Percentiles rank a stretch among this genome's conserved stretches.
phyloP scores from a whole-genome alignment of 192 early-diverging fungal species.

The Coemansia nantahalensis region DNA sequence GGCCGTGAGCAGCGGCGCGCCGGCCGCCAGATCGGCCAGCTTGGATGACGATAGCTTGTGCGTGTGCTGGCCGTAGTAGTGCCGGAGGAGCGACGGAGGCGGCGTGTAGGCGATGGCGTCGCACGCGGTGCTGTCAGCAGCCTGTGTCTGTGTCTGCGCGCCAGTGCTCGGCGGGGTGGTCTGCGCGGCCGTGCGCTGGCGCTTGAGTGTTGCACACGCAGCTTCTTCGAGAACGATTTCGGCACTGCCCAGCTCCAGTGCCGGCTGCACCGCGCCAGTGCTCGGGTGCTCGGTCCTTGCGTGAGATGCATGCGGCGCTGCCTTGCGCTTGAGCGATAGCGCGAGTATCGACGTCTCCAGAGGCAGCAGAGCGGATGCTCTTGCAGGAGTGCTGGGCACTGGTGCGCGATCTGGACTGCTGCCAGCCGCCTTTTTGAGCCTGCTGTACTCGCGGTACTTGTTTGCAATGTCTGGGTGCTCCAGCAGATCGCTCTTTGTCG shows the following conservation, averaged over 20 bases:
- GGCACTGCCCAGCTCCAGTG: no score
- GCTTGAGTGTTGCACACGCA: constrained; percentile 18
- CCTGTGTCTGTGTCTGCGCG: background rate
- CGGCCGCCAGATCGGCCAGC: constrained; percentile 9
- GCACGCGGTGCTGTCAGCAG: constrained; percentile 1
- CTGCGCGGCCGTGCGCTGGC: constrained; percentile 10
- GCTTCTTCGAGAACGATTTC: background rate
- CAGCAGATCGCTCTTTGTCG: constrained; percentile 29
- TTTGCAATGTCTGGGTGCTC: constrained; percentile 25
- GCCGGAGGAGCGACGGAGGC: constrained; percentile 29
- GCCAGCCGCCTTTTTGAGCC: constrained; percentile 16
- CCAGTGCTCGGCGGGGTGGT: background rate
- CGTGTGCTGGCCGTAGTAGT: no score
- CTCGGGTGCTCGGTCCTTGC: no score
- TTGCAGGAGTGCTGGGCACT: no score
- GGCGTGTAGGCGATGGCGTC: constrained; percentile 26
- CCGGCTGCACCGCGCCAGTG: no score
- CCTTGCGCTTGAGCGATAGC: constrained; percentile 35
- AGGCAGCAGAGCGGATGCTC: no score
- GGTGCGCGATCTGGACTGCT: background rate
- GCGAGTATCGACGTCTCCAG: constrained; percentile 28
- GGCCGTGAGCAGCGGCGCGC: constrained; percentile 15
- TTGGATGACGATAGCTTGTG: no score
- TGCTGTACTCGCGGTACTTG: constrained; percentile 48
- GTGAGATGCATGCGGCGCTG: no score